A percentile compares a stretch with the other conserved stretches of the same genome.
Evolutionary conservation across 345 rosid genomes (phyloP).

Genomic region (Hypericum androsaemum): DNA sequence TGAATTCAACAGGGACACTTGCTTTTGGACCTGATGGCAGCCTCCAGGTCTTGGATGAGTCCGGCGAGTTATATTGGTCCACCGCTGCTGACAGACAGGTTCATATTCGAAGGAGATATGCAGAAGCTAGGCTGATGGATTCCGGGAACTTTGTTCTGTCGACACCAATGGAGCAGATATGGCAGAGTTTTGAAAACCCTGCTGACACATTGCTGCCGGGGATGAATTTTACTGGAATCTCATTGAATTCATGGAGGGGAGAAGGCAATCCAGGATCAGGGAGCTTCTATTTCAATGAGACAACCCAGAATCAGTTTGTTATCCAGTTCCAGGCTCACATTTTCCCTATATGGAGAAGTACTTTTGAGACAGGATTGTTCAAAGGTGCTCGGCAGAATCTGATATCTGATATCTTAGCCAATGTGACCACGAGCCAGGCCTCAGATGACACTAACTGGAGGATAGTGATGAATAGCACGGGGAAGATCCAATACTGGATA

Average conservation of each 20-base stretch:
- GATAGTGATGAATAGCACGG: constrained; percentile 26
- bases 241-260: constrained; percentile 45
- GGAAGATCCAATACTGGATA: constrained; percentile 21
- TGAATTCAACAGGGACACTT: constrained; percentile 6
- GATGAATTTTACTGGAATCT: background rate
- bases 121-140: constrained; percentile 19
- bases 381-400: constrained; percentile 23
- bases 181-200: constrained; percentile 10
- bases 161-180: background rate
- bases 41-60: constrained; percentile 19
- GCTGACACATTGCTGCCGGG: constrained; percentile 18
- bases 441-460: constrained; percentile 2
- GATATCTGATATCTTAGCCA: constrained; percentile 31
- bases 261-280: constrained; percentile 48
- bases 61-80: constrained; percentile 22
- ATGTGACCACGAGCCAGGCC: too few species aligned
- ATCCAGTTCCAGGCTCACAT: constrained; percentile 19
- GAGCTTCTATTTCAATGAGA: constrained; percentile 39
- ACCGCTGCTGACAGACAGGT: constrained; percentile 7
- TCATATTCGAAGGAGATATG: too few species aligned
- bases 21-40: constrained; percentile 20
- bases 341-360: constrained; percentile 33
- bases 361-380: constrained; percentile 22
- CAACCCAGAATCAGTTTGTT: constrained; percentile 21
- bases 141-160: constrained; percentile 33